Percentiles rank a stretch among this genome's conserved stretches.
phyloP scores from a whole-genome alignment of 805 yeast genomes.

The Metschnikowia matae region DNA sequence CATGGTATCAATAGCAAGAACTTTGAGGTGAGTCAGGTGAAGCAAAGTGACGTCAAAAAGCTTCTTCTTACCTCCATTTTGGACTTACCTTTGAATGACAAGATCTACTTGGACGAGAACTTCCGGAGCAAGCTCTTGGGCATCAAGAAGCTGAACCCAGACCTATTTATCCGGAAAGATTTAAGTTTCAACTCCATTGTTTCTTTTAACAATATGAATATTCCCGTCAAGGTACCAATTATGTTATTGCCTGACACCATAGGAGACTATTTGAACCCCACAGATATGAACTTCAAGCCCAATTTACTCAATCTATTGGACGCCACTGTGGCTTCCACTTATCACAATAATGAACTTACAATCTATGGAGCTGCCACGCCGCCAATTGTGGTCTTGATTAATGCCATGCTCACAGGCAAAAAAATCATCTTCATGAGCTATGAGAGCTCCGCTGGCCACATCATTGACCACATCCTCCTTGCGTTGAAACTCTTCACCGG shows the following conservation, averaged over 20 bases:
- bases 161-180: slow-evolving; percentile 40
- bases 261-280: slow-evolving; percentile 44
- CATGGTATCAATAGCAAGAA: slow-evolving; percentile 30
- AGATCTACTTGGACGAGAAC: slow-evolving; percentile 35
- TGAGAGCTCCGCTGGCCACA: slow-evolving; percentile 40
- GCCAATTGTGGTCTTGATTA: slow-evolving; percentile 33
- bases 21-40: slow-evolving; percentile 18
- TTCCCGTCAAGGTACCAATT: slow-evolving; percentile 44
- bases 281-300: slow-evolving; percentile 40
- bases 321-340: slow-evolving; percentile 31
- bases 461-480: slow-evolving; percentile 39
- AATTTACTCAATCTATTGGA: slow-evolving; percentile 33
- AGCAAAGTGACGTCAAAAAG: slow-evolving; percentile 32
- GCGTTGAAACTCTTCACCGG: slow-evolving; percentile 40
- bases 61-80: slow-evolving; percentile 39
- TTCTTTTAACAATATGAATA: slow-evolving; percentile 37
- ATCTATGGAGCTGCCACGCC: slow-evolving; percentile 54
- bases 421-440: slow-evolving; percentile 35
- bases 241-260: slow-evolving; percentile 38
- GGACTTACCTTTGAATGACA: slow-evolving; percentile 41
- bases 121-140: slow-evolving; percentile 37
- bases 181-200: slow-evolving; percentile 39
- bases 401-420: slow-evolving; percentile 38
- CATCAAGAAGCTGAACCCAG: slow-evolving; percentile 24
- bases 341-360: slow-evolving; percentile 44